Base-by-base conservation (phyloP, 306 rosid species). In the Ziziphus jujuba region DNA sequence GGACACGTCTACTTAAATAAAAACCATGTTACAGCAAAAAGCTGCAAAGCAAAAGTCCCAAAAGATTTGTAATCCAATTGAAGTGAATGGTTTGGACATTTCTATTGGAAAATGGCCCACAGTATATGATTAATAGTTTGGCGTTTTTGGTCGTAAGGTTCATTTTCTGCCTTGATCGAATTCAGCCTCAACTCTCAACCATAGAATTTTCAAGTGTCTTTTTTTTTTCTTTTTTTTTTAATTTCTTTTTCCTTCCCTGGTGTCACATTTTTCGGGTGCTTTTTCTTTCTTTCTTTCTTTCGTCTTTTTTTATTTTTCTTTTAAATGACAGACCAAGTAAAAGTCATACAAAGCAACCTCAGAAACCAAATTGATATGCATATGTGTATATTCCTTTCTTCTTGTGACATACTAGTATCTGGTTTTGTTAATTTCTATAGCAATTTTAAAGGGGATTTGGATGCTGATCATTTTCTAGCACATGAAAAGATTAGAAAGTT, bases 161-260 rank as follows among this genome's bases (percentile, higher is more conserved):
- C 38, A 59, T 51, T 59, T 49, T 51, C 43, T 51, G 48, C 16
- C n/a, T 33, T n/a, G 1, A 54, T 22, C 4, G 63, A 16, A 15
- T 15, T n/a, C 9, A 28, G 21, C 22, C 16, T 63, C 54, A 44
- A 8, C 67, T 22, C 16, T 63, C 54, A 44, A 8, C 67, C 67
- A 63, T 31, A 22, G 13, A 63, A 23, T 14, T 47, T 63, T 44
- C 43, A 59, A 20, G 31, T 63, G 67, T 13, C 10, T 35, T 59
- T 25, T 36, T 2, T 22, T 22, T 25, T 22, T 49, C 50, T 64
- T 11, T 57, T 34, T 23, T 49, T 5, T 4, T 35, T 33, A 33
- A 50, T 49, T 10, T 19, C 33, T 5, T 6, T 28, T 63, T 28
- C 7, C 7, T 12, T 33, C 10, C 9, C 25, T 28, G 49, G 56